phyloP scores from a whole-genome alignment of 768 basidiomycete species.

The Suillus ampliporus region DNA sequence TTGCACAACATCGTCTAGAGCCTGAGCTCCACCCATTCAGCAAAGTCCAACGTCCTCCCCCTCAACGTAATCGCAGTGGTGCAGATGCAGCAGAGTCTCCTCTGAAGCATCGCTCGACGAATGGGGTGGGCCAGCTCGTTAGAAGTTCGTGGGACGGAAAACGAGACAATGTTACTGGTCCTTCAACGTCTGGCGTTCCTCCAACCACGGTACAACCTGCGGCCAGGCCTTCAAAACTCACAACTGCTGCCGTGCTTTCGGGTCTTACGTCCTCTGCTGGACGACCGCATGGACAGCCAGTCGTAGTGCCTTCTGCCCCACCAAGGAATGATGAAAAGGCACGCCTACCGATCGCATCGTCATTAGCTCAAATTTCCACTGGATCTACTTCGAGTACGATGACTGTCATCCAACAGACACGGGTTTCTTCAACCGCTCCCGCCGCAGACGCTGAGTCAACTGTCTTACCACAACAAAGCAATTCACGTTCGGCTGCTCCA shows the following conservation, averaged over 20 bases:
- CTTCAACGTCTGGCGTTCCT: background rate
- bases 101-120: constrained; percentile 6
- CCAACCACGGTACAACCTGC: background rate
- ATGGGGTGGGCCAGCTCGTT: background rate
- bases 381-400: background rate
- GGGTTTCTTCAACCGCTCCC: background rate
- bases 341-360: background rate
- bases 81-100: constrained; percentile 4
- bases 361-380: background rate
- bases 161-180: background rate
- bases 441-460: background rate
- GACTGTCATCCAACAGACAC: background rate
- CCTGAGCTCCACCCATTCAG: constrained; percentile 17
- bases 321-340: background rate
- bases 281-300: background rate
- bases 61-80: background rate
- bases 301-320: background rate
- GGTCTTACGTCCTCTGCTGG: too few relatives aligned
- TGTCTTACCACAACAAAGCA: background rate
- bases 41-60: constrained; percentile 4
- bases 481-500: background rate
- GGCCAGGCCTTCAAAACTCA: background rate
- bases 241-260: background rate
- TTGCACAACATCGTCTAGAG: background rate
- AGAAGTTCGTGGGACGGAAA: background rate